These are phyloP conservation scores for Penicillium soppii DNA, from an alignment of 495 filamentous ascomycete species.

Conservation along the genomic window DNA sequence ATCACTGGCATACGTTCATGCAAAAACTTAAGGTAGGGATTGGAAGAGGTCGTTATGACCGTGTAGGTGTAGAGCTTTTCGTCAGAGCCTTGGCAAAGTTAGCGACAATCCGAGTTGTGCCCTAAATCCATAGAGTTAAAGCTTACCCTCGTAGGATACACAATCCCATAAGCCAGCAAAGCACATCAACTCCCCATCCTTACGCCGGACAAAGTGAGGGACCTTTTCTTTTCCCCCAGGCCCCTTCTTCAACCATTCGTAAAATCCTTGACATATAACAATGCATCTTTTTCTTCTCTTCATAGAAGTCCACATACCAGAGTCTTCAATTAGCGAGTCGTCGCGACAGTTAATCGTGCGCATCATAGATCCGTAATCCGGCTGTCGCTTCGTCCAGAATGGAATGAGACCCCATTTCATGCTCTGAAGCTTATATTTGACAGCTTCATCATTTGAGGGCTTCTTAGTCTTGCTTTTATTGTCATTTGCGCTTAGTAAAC, in stretches of 20 bases:
- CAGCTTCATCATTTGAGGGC: conserved; percentile 4
- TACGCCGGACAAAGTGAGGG: conserved; percentile 78
- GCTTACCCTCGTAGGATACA: conserved; percentile 71
- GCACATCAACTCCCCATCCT: conserved; percentile 81
- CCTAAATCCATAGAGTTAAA: background rate
- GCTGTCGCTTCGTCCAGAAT: conserved; percentile 84
- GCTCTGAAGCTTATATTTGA: conserved; percentile 78
- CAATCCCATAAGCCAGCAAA: conserved; percentile 93
- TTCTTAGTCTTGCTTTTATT: background rate
- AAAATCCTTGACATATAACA: conserved; percentile 87
- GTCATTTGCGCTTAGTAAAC: too few species aligned
- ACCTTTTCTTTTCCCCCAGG: conserved; percentile 72
- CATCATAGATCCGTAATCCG: conserved; percentile 72
- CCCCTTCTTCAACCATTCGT: conserved; percentile 87
- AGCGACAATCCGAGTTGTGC: background rate
- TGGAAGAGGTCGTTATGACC: conserved; percentile 85
- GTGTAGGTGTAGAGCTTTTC: conserved; percentile 83
- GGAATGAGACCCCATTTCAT: conserved; percentile 95
- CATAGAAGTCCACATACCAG: conserved; percentile 90
- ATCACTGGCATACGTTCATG: conserved; percentile 97
- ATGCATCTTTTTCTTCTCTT: conserved; percentile 85
- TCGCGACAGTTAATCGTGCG: conserved; percentile 95
- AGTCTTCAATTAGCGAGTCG: conserved; percentile 73
- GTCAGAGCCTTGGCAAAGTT: conserved; percentile 40
- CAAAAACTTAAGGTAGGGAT: conserved; percentile 74